Percentiles rank a stretch among this genome's conserved stretches.
Evolutionary conservation across 2,329 filamentous ascomycete genomes (phyloP).

Genomic region (Hymenoscyphus fructigenus): DNA sequence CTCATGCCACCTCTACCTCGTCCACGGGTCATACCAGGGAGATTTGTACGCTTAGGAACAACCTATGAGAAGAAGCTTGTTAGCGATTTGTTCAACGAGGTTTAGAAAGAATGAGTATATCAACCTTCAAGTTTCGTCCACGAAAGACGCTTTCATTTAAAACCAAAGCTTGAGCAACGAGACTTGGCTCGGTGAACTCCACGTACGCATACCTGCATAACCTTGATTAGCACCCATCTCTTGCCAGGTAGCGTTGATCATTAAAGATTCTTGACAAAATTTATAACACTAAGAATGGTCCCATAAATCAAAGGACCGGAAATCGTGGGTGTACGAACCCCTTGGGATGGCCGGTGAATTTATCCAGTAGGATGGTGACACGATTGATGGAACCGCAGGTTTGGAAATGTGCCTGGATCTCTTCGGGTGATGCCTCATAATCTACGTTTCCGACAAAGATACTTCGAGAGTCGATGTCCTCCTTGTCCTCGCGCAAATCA

Average conservation of each 20-base stretch:
- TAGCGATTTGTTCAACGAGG: slow-evolving; percentile 11
- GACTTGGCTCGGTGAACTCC: slow-evolving; percentile 90
- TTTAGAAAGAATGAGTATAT: slow-evolving; percentile 4
- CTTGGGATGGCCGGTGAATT: slow-evolving; percentile 99
- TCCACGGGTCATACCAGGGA: slow-evolving; percentile 89
- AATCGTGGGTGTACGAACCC: slow-evolving; percentile 63
- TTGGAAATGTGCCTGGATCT: slow-evolving; percentile 98
- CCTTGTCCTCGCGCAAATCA: slow-evolving; percentile 85
- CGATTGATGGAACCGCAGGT: slow-evolving; percentile 96
- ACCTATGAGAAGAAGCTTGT: slow-evolving; percentile 50
- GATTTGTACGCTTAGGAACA: slow-evolving; percentile 90
- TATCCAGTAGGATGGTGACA: slow-evolving; percentile 95
- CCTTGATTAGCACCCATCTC: slow-evolving; percentile 48
- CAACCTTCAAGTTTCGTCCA: slow-evolving; percentile 90
- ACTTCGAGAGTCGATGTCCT: slow-evolving; percentile 91
- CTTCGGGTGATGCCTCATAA: slow-evolving; percentile 94
- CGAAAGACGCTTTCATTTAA: slow-evolving; percentile 96
- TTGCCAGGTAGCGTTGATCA: slow-evolving; percentile 56
- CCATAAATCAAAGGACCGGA: slow-evolving; percentile 20
- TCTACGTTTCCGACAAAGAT: slow-evolving; percentile 99
- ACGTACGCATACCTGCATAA: slow-evolving; percentile 88
- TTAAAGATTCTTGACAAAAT: slow-evolving; percentile 28
- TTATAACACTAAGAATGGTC: not conserved
- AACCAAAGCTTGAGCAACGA: slow-evolving; percentile 90
- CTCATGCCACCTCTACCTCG: slow-evolving; percentile 53